phyloP scores from a whole-genome alignment of 2,329 filamentous ascomycete species.

The Pseudogymnoascus sp. region DNA sequence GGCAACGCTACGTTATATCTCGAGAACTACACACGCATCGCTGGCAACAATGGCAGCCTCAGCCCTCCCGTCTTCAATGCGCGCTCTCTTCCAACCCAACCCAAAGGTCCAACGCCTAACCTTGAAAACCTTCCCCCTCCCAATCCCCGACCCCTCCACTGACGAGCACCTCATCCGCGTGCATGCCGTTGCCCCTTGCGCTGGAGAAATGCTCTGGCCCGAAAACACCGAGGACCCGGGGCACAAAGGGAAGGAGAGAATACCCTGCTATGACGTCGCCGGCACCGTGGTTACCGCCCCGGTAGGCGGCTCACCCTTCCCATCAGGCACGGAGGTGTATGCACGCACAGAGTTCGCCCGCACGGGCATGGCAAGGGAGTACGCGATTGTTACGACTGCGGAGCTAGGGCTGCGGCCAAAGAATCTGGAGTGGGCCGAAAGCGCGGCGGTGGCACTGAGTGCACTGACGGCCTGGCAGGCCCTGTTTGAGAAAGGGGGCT shows the following conservation, averaged over 20 bases:
- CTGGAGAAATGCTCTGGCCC: conserved; percentile 37
- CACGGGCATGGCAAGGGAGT: conserved; percentile 32
- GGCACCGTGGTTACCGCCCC: conserved; percentile 32
- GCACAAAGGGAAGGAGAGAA: conserved; percentile 20
- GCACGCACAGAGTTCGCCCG: conserved; percentile 29
- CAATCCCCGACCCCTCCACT: conserved; percentile 16
- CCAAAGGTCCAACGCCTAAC: neutral
- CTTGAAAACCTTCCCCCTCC: conserved; percentile 17
- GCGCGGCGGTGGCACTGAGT: conserved; percentile 32
- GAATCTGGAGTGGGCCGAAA: conserved; percentile 29
- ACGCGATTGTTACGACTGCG: conserved; percentile 26
- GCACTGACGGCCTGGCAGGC: conserved; percentile 37
- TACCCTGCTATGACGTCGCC: conserved; percentile 36
- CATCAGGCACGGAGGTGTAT: conserved; percentile 32
- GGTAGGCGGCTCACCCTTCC: conserved; percentile 28
- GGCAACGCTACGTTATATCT: no score
- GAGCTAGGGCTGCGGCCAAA: conserved; percentile 32
- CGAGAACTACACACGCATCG: neutral
- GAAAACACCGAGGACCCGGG: conserved; percentile 23
- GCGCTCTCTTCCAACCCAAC: conserved; percentile 10
- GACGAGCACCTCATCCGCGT: conserved; percentile 33
- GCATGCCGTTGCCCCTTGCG: conserved; percentile 32
- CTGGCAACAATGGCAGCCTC: neutral
- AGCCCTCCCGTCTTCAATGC: neutral
- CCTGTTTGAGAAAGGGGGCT: conserved; percentile 33